Conservation (phyloP, 805 yeast species). For the Candida germanica region DNA sequence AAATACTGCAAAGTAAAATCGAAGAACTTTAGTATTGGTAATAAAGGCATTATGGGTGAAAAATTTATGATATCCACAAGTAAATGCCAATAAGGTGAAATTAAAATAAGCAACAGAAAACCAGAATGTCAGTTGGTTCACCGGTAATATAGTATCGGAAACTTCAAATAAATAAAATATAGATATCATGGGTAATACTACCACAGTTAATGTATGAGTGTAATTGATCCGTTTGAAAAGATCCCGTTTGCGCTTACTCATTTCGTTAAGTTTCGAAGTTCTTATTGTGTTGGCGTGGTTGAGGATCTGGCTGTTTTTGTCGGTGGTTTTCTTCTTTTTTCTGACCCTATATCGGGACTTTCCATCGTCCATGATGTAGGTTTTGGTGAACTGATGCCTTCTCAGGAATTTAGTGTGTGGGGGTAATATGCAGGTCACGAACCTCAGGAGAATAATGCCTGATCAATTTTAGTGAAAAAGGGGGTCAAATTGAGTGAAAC, state of each 20-base stretch:
- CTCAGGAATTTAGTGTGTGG: no score
- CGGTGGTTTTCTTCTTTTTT: conserved; percentile 12
- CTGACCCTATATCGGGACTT: conserved; percentile 10
- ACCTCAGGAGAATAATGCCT: no score
- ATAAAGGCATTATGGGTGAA: conserved; percentile 40
- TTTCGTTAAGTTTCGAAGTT: conserved; percentile 30
- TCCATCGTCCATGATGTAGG: not conserved
- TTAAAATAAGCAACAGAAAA: conserved; percentile 32
- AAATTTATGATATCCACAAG: conserved; percentile 42
- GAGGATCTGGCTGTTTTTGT: conserved; percentile 12
- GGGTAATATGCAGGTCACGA: no score
- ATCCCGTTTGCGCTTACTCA: conserved; percentile 34
- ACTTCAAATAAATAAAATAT: conserved; percentile 23
- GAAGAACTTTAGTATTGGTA: conserved; percentile 32
- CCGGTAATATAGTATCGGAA: conserved; percentile 23
- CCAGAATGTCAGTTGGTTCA: conserved; percentile 22
- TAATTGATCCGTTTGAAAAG: conserved; percentile 36
- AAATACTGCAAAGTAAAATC: conserved; percentile 50
- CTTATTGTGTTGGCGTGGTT: conserved; percentile 24
- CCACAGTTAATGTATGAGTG: conserved; percentile 28
- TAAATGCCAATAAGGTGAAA: conserved; percentile 38
- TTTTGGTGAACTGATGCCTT: no score
- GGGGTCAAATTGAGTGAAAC: no score
- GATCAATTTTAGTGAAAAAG: no score
- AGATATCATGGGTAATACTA: conserved; percentile 31